phyloP scores from a whole-genome alignment of 139 green algal species.

The Dunaliella primolecta region DNA sequence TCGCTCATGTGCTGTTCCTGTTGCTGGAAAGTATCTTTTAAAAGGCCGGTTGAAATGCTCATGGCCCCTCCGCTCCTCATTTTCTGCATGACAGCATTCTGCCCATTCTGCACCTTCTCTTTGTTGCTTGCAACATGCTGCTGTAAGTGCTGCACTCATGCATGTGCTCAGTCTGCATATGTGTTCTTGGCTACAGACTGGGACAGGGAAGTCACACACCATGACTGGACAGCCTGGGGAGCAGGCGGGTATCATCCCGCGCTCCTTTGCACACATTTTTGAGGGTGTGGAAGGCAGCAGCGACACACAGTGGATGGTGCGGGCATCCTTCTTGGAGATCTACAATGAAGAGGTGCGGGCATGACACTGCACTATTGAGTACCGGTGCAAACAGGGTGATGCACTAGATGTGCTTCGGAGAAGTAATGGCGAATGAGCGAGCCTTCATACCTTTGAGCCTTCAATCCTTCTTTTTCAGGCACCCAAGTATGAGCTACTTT shows the following conservation, averaged over 20 bases:
- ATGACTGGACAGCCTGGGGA: slow-evolving; percentile 68
- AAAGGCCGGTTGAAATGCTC: too few species aligned
- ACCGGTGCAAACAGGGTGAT: too few species aligned
- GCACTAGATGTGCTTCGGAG: too few species aligned
- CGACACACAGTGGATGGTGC: slow-evolving; percentile 73
- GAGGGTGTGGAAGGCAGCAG: slow-evolving; percentile 51
- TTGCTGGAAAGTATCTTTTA: too few species aligned
- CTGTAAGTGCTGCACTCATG: background rate
- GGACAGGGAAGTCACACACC: slow-evolving; percentile 73
- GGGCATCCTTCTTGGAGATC: slow-evolving; percentile 82
- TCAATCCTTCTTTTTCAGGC: too few species aligned
- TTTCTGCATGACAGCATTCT: background rate
- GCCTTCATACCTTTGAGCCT: too few species aligned
- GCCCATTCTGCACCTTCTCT: background rate
- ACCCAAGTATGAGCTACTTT: too few species aligned
- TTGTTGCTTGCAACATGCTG: background rate
- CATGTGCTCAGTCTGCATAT: background rate
- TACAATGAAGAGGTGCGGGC: slow-evolving; percentile 84
- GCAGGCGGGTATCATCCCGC: slow-evolving; percentile 77
- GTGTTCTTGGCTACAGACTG: slow-evolving; percentile 30
- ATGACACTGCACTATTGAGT: too few species aligned
- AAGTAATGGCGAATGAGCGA: too few species aligned
- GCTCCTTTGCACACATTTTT: slow-evolving; percentile 78
- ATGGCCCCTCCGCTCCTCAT: too few species aligned
- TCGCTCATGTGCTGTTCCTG: background rate